Evolutionary conservation across 495 filamentous ascomycete species (phyloP), one percentile per base, ranked within the genome.

Genomic region (Penicillium tannophilum): DNA sequence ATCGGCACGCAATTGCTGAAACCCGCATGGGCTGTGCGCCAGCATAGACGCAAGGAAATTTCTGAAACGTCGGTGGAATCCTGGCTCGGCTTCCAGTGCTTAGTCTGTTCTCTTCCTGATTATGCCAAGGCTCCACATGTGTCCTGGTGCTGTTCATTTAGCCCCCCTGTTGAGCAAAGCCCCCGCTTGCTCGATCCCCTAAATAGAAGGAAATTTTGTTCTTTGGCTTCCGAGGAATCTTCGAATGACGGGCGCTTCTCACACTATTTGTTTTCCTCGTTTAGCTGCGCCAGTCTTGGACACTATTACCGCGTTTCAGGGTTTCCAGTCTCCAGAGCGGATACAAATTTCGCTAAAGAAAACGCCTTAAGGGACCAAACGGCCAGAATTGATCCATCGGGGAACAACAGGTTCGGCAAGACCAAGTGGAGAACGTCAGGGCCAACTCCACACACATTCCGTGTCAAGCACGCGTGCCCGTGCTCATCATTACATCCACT

Each of bases 1-100:
- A 68, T 68, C 66, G 63, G 41, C 45, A 48, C 24, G 20, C 41
- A 54, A 41, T 17, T 60, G 52, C 52, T 67, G 65, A 68, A 68
- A 65, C 60, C 52, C 49, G 43, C 54, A 51, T 46, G 58, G 57
- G 57, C 39, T 52, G 58, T 60, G 42, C 43, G 46, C 46, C 46
- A 31, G 33, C 5, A 30, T 6, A 17, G 52, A 62, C 52, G 62
- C 63, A 63, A 63, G 58, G 59, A 58, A 52, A 50, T 44, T 56
- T 58, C 66, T 64, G 66, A 69, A 69, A 69, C 66, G 47, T 54
- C 49, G 59, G 60, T 51, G 59, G 63, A 60, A 58, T 66, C 49
- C 66, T 63, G 35, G 20, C 33, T 31, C 50, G 17, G 23, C 17
- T 41, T 36, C 30, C n/a, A 52, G 10, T 36, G 33, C 33, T 12